Conservation (phyloP, 148 eudicot species). For the Oxyria digyna region DNA sequence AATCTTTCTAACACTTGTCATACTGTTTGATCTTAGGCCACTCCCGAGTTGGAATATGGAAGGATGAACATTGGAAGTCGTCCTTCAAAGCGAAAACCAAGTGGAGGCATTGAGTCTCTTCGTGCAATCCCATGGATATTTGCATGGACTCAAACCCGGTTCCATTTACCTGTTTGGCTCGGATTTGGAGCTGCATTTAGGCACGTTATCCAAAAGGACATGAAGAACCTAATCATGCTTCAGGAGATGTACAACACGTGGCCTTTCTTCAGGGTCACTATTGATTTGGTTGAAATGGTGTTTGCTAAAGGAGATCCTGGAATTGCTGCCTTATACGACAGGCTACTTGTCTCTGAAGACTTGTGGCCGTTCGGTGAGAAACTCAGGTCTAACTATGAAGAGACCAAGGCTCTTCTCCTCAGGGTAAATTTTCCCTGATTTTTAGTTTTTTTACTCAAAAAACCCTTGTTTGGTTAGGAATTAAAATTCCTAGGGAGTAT, state of each 20-base stretch:
- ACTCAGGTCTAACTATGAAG: slow-evolving; percentile 61
- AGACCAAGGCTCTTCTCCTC: slow-evolving; percentile 63
- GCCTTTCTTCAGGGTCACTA: slow-evolving; percentile 99
- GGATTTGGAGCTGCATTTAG: slow-evolving; percentile 89
- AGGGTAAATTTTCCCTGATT: too few relatives aligned
- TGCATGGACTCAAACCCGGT: slow-evolving; percentile 98
- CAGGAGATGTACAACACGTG: slow-evolving; percentile 88
- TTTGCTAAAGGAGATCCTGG: slow-evolving; percentile 98
- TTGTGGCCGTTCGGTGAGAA: slow-evolving; percentile 72
- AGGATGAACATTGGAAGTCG: slow-evolving; percentile 98
- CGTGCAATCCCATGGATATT: slow-evolving; percentile 99
- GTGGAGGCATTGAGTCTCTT: slow-evolving; percentile 95
- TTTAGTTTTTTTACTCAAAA: too few relatives aligned
- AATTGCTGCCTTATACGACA: slow-evolving; percentile 79
- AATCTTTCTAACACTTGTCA: neutral
- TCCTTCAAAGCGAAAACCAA: slow-evolving; percentile 92
- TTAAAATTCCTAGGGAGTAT: too few relatives aligned
- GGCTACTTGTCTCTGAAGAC: slow-evolving; percentile 79
- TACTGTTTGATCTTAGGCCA: slow-evolving; percentile 41
- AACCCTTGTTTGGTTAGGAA: too few relatives aligned
- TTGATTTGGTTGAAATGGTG: slow-evolving; percentile 94
- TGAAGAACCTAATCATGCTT: slow-evolving; percentile 57
- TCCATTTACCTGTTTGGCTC: slow-evolving; percentile 97
- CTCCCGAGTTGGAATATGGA: slow-evolving; percentile 90
- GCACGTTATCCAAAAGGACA: slow-evolving; percentile 51